A percentile compares a stretch with the other conserved stretches of the same genome.
phyloP scores from a whole-genome alignment of 2,329 filamentous ascomycete genomes.

The Grosmannia huntii region DNA sequence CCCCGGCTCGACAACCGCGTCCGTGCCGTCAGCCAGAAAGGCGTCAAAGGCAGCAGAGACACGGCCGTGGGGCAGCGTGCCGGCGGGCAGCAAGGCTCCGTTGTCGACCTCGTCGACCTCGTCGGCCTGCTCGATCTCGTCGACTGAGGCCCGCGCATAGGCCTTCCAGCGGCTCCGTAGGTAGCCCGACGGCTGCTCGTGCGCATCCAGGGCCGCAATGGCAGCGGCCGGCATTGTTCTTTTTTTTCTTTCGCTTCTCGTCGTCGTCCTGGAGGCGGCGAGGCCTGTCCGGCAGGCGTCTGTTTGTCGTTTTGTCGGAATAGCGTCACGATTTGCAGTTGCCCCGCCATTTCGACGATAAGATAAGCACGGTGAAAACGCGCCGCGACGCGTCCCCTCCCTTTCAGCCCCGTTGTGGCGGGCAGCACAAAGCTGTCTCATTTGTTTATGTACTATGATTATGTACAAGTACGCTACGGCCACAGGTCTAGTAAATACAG shows the following conservation, averaged over 20 bases:
- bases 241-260: neutral
- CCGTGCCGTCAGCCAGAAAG: constrained; percentile 18
- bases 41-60: constrained; percentile 27
- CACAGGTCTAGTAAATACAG: too few species aligned
- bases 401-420: neutral
- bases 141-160: constrained; percentile 48
- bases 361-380: constrained; percentile 1
- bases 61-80: constrained; percentile 22
- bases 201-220: constrained; percentile 51
- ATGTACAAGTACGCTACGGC: neutral
- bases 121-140: constrained; percentile 36
- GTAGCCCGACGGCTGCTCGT: constrained; percentile 60
- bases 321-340: neutral
- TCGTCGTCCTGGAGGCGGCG: neutral
- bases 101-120: constrained; percentile 43
- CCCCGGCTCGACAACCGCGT: too few species aligned
- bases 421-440: neutral
- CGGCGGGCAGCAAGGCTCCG: constrained; percentile 10
- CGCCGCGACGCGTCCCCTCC: constrained; percentile 4
- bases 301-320: neutral
- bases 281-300: neutral
- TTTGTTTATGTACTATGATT: neutral
- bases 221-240: constrained; percentile 24
- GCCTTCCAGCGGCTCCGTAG: constrained; percentile 64
- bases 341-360: constrained; percentile 3